Percentiles rank a stretch among this genome's conserved stretches.
Conservation (phyloP, 208 protist species). For the Borovskyia barvae region DNA sequence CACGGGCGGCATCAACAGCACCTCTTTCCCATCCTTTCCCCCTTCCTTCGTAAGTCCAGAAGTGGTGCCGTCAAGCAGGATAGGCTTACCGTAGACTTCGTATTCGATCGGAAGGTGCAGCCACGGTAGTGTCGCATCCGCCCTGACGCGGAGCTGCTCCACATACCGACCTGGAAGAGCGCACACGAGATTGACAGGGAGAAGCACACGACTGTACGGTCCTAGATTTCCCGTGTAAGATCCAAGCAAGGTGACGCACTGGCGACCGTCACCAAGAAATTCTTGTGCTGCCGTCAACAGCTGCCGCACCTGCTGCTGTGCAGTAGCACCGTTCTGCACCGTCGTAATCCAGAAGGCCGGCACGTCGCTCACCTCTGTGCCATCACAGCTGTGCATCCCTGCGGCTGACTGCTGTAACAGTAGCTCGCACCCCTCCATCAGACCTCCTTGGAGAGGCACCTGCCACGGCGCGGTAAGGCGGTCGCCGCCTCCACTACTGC, state of each 20-base stretch:
- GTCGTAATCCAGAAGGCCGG: conserved; percentile 68
- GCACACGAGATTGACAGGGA: conserved; percentile 46
- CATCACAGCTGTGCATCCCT: not conserved
- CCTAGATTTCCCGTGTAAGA: conserved; percentile 17
- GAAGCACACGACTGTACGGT: conserved; percentile 28
- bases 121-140: conserved; percentile 36
- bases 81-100: conserved; percentile 72
- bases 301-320: conserved; percentile 45
- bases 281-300: conserved; percentile 55
- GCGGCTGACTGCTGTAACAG: not conserved
- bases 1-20: conserved; percentile 85
- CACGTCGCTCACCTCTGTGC: not conserved
- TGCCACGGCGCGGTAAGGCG: too few relatives aligned
- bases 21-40: conserved; percentile 41
- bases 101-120: conserved; percentile 52
- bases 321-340: conserved; percentile 51
- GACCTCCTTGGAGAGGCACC: too few relatives aligned
- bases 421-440: too few relatives aligned
- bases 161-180: conserved; percentile 82
- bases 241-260: conserved; percentile 43
- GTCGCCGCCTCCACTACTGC: not conserved
- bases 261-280: conserved; percentile 74
- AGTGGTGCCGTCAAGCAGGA: conserved; percentile 79
- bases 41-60: conserved; percentile 60
- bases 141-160: conserved; percentile 63